Evolutionary conservation across 192 early-diverging fungal species (phyloP).

Genomic region (Podila minutissima): DNA sequence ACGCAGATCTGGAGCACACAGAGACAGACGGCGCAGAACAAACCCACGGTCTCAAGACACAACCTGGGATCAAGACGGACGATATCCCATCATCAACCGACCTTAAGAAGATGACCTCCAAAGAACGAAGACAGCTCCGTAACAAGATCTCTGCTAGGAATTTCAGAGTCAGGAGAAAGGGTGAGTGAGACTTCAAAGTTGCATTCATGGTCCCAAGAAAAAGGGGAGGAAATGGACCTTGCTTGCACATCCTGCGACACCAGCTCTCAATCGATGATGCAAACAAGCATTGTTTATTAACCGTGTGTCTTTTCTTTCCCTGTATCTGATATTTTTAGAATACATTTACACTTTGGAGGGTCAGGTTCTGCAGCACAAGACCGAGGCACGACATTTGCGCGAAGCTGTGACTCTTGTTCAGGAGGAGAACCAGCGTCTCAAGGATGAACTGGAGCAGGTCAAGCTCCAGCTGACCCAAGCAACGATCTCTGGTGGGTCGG

Average conservation of each 20-base stretch:
- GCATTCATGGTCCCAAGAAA: not conserved
- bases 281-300: not conserved
- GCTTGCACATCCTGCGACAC: not conserved
- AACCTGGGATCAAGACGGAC: conserved; percentile 51
- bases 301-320: too few relatives aligned
- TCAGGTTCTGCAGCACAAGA: conserved; percentile 48
- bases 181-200: conserved; percentile 30
- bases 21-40: conserved; percentile 20
- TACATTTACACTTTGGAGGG: conserved; percentile 49
- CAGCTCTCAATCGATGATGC: not conserved
- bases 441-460: conserved; percentile 29
- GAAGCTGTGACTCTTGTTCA: conserved; percentile 49
- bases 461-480: conserved; percentile 23
- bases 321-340: conserved; percentile 7
- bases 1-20: conserved; percentile 18
- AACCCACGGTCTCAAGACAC: conserved; percentile 47
- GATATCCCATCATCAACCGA: conserved; percentile 60
- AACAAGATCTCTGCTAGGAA: conserved; percentile 91
- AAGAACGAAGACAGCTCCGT: conserved; percentile 83
- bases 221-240: not conserved
- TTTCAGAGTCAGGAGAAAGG: conserved; percentile 87
- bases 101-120: conserved; percentile 72
- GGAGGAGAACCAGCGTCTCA: conserved; percentile 39
- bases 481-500: conserved; percentile 6
- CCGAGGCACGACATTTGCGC: conserved; percentile 43